Evolutionary conservation across 768 basidiomycete genomes (phyloP).

Genomic region (Candolleomyces eurysporus): DNA sequence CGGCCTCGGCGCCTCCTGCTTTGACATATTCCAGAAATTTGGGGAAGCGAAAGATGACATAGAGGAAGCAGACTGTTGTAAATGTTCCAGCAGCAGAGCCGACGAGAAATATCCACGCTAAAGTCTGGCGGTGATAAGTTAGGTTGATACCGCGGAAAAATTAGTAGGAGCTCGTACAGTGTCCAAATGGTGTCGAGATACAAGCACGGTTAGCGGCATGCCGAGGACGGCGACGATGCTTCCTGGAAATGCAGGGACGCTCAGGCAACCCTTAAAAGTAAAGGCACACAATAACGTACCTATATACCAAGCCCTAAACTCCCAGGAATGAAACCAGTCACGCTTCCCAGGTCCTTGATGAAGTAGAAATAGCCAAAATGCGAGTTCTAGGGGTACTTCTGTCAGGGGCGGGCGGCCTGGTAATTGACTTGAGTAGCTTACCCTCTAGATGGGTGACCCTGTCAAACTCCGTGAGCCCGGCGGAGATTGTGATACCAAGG

Average conservation of each 20-base stretch:
- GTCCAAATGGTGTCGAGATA: slow-evolving; percentile 57
- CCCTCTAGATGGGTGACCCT: slow-evolving; percentile 85
- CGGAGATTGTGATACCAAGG: background rate
- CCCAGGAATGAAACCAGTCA: slow-evolving; percentile 79
- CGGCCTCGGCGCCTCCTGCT: slow-evolving; percentile 69
- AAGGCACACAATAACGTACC: slow-evolving; percentile 39
- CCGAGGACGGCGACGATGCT: slow-evolving; percentile 64
- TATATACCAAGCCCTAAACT: slow-evolving; percentile 70
- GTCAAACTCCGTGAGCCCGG: background rate
- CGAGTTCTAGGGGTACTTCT: slow-evolving; percentile 48
- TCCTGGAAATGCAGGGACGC: slow-evolving; percentile 34
- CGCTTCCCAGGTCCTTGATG: slow-evolving; percentile 71
- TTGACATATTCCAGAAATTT: slow-evolving; percentile 68
- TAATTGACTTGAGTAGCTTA: slow-evolving; percentile 17
- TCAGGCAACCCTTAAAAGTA: background rate
- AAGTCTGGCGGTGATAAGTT: slow-evolving; percentile 41
- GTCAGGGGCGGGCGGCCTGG: background rate
- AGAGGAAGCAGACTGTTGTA: slow-evolving; percentile 70
- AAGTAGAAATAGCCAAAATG: slow-evolving; percentile 82
- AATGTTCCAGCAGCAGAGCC: slow-evolving; percentile 64
- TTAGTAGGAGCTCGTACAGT: slow-evolving; percentile 37
- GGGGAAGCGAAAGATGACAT: slow-evolving; percentile 70
- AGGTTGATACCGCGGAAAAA: background rate
- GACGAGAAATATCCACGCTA: slow-evolving; percentile 73
- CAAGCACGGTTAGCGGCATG: slow-evolving; percentile 67